Evolutionary conservation across 2,329 filamentous ascomycete genomes (phyloP), one percentile per base, ranked within the genome.

Genomic region (Penicillium psychrosexuale): DNA sequence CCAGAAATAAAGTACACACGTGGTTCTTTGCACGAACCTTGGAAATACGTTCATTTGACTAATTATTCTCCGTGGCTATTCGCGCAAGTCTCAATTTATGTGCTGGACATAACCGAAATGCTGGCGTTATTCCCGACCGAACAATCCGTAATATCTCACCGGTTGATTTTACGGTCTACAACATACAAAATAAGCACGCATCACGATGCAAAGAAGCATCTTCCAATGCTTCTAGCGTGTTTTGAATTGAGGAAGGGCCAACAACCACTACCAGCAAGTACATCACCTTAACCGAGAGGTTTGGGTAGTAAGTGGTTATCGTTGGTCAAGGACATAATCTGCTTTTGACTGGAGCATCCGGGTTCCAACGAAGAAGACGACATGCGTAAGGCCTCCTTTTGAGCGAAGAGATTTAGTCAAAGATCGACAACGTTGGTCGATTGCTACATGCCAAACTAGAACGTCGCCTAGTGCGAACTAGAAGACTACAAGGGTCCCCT

Each of bases 71-170:
- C 7, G 37, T 13, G 3, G 13, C 3, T 39, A 1, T 39, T 3
- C 40, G 13, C 6, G 27, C 40, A 2, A 5, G 11, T 17, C 9
- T 13, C 9, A 2, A 30, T 13, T 43, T 19, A 6, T 30, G 24
- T 40, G 30, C 19, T 36, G 30, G 28, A 11, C 19, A 42, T 34
- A 42, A 28, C 8, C 37, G 5, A 15, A 40, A 15, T 39, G 17
- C 17, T 27, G 33, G 33, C 30, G 45, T 30, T 19, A 50, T 8
- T 17, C 19, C 36, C n/a, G 5, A 31, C 19, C 17, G 9, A 3
- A 3, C 9, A 38, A 7, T 38, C 30, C 34, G 31, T 22, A 8
- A 12, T 27, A 34, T 70, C 72, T n/a, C n/a, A 28, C 40, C 9
- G 17, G 6, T 30, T 43, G n/a, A 3, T 11, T 11, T 12, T 31